These are phyloP conservation scores for Rehmannia glutinosa DNA, from an alignment of 257 asterid genomes.

Conservation along the genomic window DNA sequence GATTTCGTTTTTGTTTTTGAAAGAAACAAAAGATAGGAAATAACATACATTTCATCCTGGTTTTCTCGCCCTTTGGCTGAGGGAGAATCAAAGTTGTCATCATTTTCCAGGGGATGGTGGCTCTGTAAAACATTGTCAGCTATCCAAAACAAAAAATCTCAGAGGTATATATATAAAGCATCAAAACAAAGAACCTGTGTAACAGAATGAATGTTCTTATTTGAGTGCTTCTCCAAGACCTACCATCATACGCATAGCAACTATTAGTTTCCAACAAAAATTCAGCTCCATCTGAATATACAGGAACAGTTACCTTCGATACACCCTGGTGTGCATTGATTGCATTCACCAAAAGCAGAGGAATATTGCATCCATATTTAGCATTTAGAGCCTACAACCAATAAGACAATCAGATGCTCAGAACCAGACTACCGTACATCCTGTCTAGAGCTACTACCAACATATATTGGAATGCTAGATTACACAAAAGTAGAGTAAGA, in stretches of 20 bases:
- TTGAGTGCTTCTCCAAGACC: slow-evolving; percentile 72
- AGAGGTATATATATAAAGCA: slow-evolving; percentile 11
- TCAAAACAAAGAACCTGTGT: slow-evolving; percentile 48
- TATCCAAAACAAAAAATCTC: slow-evolving; percentile 17
- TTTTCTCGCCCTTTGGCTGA: slow-evolving; percentile 24
- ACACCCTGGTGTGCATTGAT: slow-evolving; percentile 44
- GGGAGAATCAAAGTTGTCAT: slow-evolving; percentile 20
- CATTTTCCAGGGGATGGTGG: slow-evolving; percentile 30
- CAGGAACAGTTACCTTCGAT: slow-evolving; percentile 53
- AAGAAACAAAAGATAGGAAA: neutral
- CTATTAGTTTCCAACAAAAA: slow-evolving; percentile 27
- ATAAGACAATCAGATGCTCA: slow-evolving; percentile 19
- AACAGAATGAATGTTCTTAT: slow-evolving; percentile 62
- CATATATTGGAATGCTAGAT: slow-evolving; percentile 2
- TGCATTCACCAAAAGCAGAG: slow-evolving; percentile 64
- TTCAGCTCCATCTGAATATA: slow-evolving; percentile 13
- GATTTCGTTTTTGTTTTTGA: neutral
- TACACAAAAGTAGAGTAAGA: neutral
- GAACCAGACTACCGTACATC: slow-evolving; percentile 13
- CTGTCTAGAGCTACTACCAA: slow-evolving; percentile 12
- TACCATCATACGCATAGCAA: slow-evolving; percentile 28
- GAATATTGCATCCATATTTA: slow-evolving; percentile 78
- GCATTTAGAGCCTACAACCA: slow-evolving; percentile 61
- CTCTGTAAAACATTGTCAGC: slow-evolving; percentile 33
- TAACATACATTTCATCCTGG: slow-evolving; percentile 50